These are phyloP conservation scores for Eucalyptus curtisii DNA, from an alignment of 345 rosid species.

Conservation along the genomic window DNA sequence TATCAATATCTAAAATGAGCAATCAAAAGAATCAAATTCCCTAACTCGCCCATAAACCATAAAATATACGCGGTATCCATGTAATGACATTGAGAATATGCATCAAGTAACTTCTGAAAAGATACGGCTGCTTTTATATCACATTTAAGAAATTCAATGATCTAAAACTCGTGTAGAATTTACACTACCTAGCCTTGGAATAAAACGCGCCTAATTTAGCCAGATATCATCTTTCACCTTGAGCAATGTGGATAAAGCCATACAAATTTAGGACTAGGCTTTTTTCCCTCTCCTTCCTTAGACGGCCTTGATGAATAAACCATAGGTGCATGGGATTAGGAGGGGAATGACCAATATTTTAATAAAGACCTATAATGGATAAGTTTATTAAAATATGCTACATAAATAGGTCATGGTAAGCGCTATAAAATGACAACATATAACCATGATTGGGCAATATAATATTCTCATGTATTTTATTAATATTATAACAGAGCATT, in stretches of 20 bases:
- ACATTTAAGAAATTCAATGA: background rate
- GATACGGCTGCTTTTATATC: rapidly evolving
- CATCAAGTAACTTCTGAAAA: too few relatives aligned
- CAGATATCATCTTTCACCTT: too few relatives aligned
- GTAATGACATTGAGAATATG: background rate
- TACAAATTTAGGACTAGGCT: background rate
- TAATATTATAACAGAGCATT: background rate
- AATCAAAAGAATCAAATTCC: background rate
- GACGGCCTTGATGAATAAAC: background rate
- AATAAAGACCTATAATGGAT: too few relatives aligned
- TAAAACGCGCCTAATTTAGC: background rate
- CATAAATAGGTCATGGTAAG: too few relatives aligned
- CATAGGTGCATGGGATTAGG: background rate
- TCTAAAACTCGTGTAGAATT: background rate
- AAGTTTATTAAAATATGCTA: background rate
- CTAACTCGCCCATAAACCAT: background rate
- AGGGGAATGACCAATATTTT: background rate
- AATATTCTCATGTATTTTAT: background rate
- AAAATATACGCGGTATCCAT: rapidly evolving
- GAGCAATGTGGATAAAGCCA: background rate
- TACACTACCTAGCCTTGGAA: background rate
- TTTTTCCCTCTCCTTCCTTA: background rate
- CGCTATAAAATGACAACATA: rapidly evolving
- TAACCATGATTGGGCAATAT: background rate
- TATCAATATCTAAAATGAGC: background rate